phyloP scores from a whole-genome alignment of 2,329 filamentous ascomycete genomes.

The Verticillium nonalfalfae region DNA sequence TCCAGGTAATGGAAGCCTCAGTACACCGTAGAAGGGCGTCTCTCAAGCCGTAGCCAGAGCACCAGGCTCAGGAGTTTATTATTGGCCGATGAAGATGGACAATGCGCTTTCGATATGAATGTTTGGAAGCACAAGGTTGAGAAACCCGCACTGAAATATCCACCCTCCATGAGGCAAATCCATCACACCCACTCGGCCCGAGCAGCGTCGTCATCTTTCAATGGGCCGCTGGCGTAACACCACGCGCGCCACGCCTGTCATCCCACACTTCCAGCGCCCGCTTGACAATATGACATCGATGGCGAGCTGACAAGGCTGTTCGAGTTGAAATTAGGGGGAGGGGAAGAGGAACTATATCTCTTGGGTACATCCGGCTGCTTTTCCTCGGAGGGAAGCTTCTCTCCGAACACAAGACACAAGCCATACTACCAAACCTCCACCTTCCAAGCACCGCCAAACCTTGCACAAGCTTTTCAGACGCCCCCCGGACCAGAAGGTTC shows the following conservation, averaged over 20 bases:
- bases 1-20: too few relatives aligned
- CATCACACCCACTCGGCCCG: neutral
- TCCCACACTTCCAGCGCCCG: neutral
- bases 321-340: too few relatives aligned
- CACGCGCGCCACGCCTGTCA: neutral
- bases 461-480: neutral
- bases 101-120: too few relatives aligned
- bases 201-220: neutral
- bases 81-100: too few relatives aligned
- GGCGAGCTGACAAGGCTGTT: neutral
- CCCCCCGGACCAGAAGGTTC: neutral
- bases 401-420: neutral
- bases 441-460: neutral
- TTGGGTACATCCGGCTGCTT: neutral
- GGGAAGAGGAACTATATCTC: neutral
- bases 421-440: neutral
- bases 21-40: too few relatives aligned
- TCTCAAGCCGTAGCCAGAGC: too few relatives aligned
- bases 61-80: too few relatives aligned
- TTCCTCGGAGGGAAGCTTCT: neutral
- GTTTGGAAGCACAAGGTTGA: neutral
- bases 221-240: neutral
- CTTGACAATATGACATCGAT: neutral
- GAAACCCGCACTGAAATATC: neutral
- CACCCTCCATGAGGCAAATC: neutral